Conservation (phyloP, 371 early-diverging fungal species). For the Capillidium heterosporum region DNA sequence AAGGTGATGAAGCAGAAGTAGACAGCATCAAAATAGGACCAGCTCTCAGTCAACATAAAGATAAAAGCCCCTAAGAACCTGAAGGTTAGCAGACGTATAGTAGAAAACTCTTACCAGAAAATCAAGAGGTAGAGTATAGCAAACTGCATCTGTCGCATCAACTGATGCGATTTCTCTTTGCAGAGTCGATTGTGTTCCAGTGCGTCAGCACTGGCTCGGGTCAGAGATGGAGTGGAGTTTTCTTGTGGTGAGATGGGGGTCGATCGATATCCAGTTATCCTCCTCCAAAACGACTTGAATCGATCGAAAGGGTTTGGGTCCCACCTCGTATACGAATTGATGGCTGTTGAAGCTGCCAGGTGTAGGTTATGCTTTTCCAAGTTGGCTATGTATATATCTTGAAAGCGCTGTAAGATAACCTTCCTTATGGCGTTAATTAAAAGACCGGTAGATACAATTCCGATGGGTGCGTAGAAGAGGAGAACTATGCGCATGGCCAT, state of each 20-base stretch:
- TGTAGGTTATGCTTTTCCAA: neutral
- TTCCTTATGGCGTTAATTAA: neutral
- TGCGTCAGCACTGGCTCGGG: neutral
- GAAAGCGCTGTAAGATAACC: neutral
- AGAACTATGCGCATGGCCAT: neutral
- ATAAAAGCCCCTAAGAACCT: constrained; percentile 6
- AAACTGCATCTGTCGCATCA: constrained; percentile 1
- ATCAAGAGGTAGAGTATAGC: neutral
- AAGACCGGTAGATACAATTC: constrained; percentile 5
- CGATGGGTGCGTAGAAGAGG: constrained; percentile 3
- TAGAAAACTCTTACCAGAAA: constrained; percentile 1
- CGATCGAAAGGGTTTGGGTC: neutral
- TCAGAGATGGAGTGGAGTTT: neutral
- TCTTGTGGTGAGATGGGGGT: no score
- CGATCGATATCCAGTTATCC: neutral
- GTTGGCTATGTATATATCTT: neutral
- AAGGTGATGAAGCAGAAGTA: constrained; percentile 8
- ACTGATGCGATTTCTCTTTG: neutral
- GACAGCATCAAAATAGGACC: constrained; percentile 5
- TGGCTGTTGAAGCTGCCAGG: no score
- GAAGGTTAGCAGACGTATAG: neutral
- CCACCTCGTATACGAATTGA: no score
- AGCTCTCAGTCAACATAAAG: neutral
- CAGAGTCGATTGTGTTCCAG: neutral
- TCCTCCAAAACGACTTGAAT: neutral